phyloP scores from a whole-genome alignment of 1,284 basidiomycete genomes.

The Lentinula novae-zelandiae region DNA sequence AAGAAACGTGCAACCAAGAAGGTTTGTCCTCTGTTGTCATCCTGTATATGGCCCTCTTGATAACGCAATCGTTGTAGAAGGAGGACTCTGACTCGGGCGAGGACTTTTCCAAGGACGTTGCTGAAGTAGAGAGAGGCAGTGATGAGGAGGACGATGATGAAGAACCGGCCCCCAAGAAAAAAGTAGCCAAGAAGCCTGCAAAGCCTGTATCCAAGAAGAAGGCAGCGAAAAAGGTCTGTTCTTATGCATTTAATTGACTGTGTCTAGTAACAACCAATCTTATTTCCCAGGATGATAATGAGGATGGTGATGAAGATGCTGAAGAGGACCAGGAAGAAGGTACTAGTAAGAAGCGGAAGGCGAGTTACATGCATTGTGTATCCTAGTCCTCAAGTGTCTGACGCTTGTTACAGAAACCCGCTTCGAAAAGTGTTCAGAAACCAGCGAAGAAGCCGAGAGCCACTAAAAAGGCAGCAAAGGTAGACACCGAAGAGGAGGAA shows the following conservation, averaged over 20 bases:
- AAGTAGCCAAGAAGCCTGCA: constrained; percentile 26
- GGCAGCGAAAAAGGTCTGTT: constrained; percentile 17
- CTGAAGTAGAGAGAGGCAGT: constrained; percentile 29
- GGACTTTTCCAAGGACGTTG: constrained; percentile 38
- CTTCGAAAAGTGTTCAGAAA: constrained; percentile 31
- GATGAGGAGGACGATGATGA: constrained; percentile 32
- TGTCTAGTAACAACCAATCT: neutral
- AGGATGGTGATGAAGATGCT: constrained; percentile 25
- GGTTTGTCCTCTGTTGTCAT: constrained; percentile 18
- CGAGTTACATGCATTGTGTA: constrained; percentile 15
- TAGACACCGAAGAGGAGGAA: constrained; percentile 31
- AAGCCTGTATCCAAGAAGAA: constrained; percentile 19
- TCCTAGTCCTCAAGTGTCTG: neutral
- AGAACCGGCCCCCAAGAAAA: constrained; percentile 32
- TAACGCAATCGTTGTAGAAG: neutral
- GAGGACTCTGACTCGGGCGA: constrained; percentile 35
- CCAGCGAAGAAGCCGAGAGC: constrained; percentile 37
- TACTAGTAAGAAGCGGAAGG: constrained; percentile 44
- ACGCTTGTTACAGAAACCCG: constrained; percentile 27
- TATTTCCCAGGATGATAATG: constrained; percentile 11
- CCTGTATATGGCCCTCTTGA: neutral
- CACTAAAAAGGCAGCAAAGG: constrained; percentile 36
- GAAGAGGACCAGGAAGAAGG: constrained; percentile 26
- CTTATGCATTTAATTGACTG: neutral
- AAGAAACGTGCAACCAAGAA: constrained; percentile 37